phyloP scores from a whole-genome alignment of 805 yeast genomes.

The Ogataea trehalophila region DNA sequence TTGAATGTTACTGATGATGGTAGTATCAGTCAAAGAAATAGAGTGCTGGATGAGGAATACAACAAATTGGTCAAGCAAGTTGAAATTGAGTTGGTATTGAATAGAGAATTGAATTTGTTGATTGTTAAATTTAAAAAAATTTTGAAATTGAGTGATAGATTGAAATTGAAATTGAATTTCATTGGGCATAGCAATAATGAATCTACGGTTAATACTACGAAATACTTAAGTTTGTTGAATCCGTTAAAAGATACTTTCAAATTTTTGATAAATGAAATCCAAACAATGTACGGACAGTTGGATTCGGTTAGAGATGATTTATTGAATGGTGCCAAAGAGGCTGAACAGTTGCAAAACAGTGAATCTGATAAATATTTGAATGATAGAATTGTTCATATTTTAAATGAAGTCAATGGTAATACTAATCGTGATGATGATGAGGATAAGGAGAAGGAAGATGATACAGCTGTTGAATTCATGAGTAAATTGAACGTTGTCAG shows the following conservation, averaged over 20 bases:
- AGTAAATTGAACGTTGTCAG: conserved; percentile 6
- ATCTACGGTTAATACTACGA: not conserved
- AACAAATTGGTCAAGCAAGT: conserved; percentile 34
- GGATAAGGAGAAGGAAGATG: not conserved
- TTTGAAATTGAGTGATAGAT: conserved; percentile 4
- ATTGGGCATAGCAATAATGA: not conserved
- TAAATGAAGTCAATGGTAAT: conserved; percentile 8
- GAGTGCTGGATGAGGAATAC: conserved; percentile 20
- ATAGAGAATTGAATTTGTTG: conserved; percentile 37
- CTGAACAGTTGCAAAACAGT: conserved; percentile 6
- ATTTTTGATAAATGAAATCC: conserved; percentile 22
- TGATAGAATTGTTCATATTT: conserved; percentile 11
- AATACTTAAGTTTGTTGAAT: conserved; percentile 11
- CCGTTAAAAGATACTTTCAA: conserved; percentile 26
- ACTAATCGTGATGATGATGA: not conserved
- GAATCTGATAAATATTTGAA: conserved; percentile 19
- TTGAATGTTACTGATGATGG: conserved; percentile 25
- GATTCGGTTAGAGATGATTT: conserved; percentile 7
- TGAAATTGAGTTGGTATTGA: conserved; percentile 38
- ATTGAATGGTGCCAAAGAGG: conserved; percentile 5
- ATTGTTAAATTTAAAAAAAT: conserved; percentile 36
- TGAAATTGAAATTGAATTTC: conserved; percentile 1
- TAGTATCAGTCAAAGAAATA: conserved; percentile 1
- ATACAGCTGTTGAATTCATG: conserved; percentile 10
- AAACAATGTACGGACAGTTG: conserved; percentile 16